Base-by-base conservation (phyloP, 176 grass and related monocot species). In the Carex littledalei region DNA sequence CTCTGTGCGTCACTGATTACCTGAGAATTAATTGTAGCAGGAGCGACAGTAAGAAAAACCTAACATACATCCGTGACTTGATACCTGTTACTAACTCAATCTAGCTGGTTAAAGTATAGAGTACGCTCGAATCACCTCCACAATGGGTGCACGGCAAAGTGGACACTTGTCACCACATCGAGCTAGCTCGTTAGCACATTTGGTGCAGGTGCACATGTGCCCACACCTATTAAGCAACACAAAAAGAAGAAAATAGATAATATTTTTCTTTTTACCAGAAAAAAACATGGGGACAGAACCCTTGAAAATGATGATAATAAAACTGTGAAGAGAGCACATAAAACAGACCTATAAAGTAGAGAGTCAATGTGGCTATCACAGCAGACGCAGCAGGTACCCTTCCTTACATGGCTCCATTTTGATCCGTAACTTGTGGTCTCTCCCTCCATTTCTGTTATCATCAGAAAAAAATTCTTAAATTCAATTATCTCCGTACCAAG, bases 201-300 rank as follows among this genome's bases (percentile, higher is more conserved):
- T 97, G 43, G 86, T 89, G 80, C 94, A 97, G 5, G 92, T 89
- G 86, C 94, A 97, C 94, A 97, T 94, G 67, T 97, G 94, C 10
- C 94, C 94, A 87, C 94, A 97, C 55, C 94, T 97, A 85, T 67
- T 3, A 11, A 60, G 16, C 15, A 16, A 78, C 24, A 76, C 3
- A 54, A 24, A 13, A 13, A 78, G 10, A 29, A 76, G 13, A 2
- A 3, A 63, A 2, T n/a, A n/a, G 1, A 84, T 78, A 18, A 53
- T 63, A 29, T 67, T 50, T 50, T 50, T 12, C 20, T 63, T 20
- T 63, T 63, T 63, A 63, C 21, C 10, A 9, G 2, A 20, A 35
- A 8, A 67, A 35, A 16, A 67, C 15, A 67, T 74, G 1, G 41
- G 18, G 26, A 56, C 18, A 56, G n/a, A 56, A 13, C 24, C 21